phyloP scores from a whole-genome alignment of 2,329 filamentous ascomycete genomes.

The Ophiostoma sp. region DNA sequence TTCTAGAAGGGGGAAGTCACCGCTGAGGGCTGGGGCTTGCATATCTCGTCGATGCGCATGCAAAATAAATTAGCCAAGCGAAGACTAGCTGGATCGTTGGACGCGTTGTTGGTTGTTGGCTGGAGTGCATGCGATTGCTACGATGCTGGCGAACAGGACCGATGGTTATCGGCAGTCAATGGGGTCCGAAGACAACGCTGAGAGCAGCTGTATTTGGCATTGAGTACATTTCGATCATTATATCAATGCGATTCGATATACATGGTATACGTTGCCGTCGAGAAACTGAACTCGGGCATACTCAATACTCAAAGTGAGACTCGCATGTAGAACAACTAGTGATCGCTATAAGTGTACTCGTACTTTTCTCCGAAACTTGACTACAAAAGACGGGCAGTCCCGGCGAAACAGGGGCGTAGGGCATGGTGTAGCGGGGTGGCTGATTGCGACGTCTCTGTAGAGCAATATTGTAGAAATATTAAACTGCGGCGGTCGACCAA shows the following conservation, averaged over 20 bases:
- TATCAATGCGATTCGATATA: neutral
- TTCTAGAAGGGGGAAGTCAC: neutral
- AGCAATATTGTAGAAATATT: neutral
- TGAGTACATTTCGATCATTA: neutral
- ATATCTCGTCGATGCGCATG: neutral
- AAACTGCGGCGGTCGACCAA: neutral
- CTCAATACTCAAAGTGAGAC: too few relatives aligned
- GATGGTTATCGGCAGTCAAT: neutral
- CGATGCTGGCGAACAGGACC: neutral
- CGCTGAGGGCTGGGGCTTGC: neutral
- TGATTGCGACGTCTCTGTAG: neutral
- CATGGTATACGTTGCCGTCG: neutral
- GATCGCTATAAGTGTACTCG: neutral
- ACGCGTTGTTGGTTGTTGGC: conserved; percentile 2
- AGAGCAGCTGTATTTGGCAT: neutral
- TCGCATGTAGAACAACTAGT: neutral
- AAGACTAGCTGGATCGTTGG: neutral
- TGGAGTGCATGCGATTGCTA: neutral
- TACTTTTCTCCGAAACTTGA: neutral
- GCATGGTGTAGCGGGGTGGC: neutral
- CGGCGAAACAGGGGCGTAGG: conserved; percentile 6
- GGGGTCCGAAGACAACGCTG: neutral
- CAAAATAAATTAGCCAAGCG: neutral
- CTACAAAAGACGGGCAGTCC: neutral
- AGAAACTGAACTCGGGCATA: neutral